These are phyloP conservation scores for Skeletonema tropicum DNA, from an alignment of 108 stramenopile species.

Conservation along the genomic window DNA sequence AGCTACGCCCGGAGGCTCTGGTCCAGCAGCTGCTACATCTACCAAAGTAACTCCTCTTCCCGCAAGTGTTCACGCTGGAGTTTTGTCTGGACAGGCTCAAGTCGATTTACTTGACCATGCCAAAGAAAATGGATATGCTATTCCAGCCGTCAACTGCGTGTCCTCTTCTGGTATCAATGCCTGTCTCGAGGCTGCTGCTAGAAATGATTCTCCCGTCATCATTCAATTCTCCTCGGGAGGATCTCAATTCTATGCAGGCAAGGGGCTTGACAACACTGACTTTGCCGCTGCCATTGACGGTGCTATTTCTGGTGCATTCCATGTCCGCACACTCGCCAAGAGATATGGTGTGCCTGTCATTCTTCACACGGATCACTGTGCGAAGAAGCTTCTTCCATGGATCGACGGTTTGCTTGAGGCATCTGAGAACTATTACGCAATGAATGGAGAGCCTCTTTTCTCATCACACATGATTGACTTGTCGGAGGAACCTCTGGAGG, in stretches of 20 bases:
- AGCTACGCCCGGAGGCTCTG: neutral
- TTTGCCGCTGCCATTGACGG: conserved; percentile 86
- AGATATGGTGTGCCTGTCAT: conserved; percentile 93
- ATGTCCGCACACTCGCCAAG: conserved; percentile 89
- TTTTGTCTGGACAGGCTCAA: conserved; percentile 68
- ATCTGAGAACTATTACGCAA: conserved; percentile 68
- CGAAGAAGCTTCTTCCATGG: conserved; percentile 91
- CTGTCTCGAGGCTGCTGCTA: conserved; percentile 83
- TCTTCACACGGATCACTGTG: conserved; percentile 94
- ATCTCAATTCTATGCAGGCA: conserved; percentile 88
- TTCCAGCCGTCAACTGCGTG: conserved; percentile 91
- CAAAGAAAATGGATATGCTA: conserved; percentile 82
- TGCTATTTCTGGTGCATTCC: conserved; percentile 85
- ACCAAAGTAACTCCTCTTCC: conserved; percentile 48
- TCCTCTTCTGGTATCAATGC: conserved; percentile 85
- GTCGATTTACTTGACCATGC: conserved; percentile 77
- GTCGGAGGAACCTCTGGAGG: conserved; percentile 89
- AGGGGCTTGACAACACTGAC: conserved; percentile 79
- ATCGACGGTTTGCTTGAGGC: conserved; percentile 86
- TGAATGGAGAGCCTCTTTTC: conserved; percentile 91
- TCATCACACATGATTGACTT: conserved; percentile 94
- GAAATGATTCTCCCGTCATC: conserved; percentile 85
- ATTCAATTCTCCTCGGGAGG: conserved; percentile 86
- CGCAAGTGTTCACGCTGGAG: conserved; percentile 73
- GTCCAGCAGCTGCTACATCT: neutral